These are phyloP conservation scores for Afroboletus lepidellus DNA, from an alignment of 1,284 basidiomycete species.

Conservation along the genomic window DNA sequence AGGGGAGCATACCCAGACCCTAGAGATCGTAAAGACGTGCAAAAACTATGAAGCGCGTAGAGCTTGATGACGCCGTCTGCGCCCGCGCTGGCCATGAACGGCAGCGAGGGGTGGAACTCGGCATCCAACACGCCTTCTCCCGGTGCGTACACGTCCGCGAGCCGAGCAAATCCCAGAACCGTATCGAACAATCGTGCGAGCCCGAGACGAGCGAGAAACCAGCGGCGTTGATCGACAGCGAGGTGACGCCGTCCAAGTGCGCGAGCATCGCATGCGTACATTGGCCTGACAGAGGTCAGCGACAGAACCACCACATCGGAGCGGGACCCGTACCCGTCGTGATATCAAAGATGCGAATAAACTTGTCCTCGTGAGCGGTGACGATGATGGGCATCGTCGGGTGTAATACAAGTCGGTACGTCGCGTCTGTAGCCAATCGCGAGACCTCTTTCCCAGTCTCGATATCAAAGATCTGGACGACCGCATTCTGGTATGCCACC, in stretches of 20 bases:
- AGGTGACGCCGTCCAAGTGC: conserved; percentile 90
- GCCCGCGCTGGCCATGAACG: conserved; percentile 89
- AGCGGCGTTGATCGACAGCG: conserved; percentile 83
- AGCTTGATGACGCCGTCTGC: conserved; percentile 95
- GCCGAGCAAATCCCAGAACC: conserved; percentile 94
- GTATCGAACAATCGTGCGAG: conserved; percentile 90
- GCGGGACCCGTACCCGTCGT: conserved; percentile 61
- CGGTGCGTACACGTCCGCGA: conserved; percentile 81
- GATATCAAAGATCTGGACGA: conserved; percentile 89
- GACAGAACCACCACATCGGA: neutral
- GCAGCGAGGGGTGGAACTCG: conserved; percentile 80
- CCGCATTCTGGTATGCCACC: conserved; percentile 90
- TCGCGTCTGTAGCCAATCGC: conserved; percentile 65
- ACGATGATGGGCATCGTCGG: conserved; percentile 88
- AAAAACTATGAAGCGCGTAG: conserved; percentile 77
- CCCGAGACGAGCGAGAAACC: conserved; percentile 88
- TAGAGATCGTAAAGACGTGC: neutral
- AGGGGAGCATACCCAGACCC: conserved; percentile 10
- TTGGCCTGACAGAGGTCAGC: conserved; percentile 50
- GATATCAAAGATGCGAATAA: conserved; percentile 87
- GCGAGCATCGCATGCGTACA: conserved; percentile 89
- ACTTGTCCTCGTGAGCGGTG: conserved; percentile 92
- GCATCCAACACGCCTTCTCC: conserved; percentile 92
- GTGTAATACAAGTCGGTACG: conserved; percentile 82
- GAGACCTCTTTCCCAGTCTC: conserved; percentile 81